Percentiles rank a stretch among this genome's conserved stretches.
Conservation (phyloP, 148 eudicot species). For the Rhododendron williamsianum region DNA sequence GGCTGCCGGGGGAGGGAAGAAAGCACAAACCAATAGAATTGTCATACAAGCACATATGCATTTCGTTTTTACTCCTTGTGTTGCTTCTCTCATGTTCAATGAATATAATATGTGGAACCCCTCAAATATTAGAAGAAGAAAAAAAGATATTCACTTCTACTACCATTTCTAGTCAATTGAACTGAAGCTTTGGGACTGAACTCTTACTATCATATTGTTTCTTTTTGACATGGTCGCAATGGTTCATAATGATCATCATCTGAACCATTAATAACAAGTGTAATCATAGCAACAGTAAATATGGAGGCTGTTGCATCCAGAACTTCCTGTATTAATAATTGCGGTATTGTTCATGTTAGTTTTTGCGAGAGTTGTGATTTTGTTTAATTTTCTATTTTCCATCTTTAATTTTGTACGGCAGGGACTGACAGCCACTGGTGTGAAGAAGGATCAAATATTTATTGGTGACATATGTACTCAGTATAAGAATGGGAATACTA, state of each 20-base stretch:
- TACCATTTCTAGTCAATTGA: background rate
- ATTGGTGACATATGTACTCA: slow-evolving; percentile 76
- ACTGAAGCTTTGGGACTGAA: background rate
- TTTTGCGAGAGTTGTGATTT: background rate
- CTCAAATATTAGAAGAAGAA: too few relatives aligned
- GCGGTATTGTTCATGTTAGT: background rate
- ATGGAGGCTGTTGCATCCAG: background rate
- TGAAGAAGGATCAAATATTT: slow-evolving; percentile 68
- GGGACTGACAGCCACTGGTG: slow-evolving; percentile 86
- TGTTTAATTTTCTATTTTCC: background rate
- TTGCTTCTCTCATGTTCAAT: background rate
- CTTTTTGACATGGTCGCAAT: background rate
- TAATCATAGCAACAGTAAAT: background rate
- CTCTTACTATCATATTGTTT: background rate
- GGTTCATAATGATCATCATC: background rate
- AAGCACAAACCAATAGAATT: background rate
- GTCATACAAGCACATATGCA: background rate
- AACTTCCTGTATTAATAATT: background rate
- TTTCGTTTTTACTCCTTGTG: background rate
- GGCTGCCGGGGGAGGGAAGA: background rate
- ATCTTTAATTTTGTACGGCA: slow-evolving; percentile 21
- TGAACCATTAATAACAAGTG: background rate
- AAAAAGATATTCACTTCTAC: background rate
- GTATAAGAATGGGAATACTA: slow-evolving; percentile 61
- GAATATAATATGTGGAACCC: background rate